phyloP scores from a whole-genome alignment of 768 basidiomycete species.

The Chiua virens region DNA sequence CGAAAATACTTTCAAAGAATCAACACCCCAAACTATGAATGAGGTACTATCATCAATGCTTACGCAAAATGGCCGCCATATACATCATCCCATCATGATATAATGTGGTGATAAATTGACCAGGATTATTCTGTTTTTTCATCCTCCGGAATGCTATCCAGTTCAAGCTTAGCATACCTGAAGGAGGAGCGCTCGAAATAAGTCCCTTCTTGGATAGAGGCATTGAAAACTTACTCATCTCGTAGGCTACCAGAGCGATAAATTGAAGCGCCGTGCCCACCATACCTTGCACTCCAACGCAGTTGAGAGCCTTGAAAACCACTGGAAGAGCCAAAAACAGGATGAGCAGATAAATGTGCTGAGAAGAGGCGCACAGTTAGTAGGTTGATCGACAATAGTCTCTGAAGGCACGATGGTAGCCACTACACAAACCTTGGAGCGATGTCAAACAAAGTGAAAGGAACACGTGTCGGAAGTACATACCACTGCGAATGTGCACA shows the following conservation, averaged over 20 bases:
- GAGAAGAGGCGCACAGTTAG: constrained; percentile 1
- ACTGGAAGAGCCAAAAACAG: background rate
- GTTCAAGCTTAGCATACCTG: constrained; percentile 19
- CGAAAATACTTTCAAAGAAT: constrained; percentile 13
- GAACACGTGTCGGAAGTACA: background rate
- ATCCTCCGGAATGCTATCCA: constrained; percentile 16
- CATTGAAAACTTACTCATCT: constrained; percentile 6
- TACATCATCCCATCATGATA: constrained; percentile 22
- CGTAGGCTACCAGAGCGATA: constrained; percentile 14
- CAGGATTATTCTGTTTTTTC: constrained; percentile 7
- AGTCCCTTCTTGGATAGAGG: background rate
- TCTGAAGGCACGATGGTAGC: constrained; percentile 6
- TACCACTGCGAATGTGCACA: constrained; percentile 9
- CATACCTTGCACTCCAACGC: constrained; percentile 3
- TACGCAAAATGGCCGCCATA: constrained; percentile 16
- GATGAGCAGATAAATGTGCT: background rate
- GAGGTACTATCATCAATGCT: background rate
- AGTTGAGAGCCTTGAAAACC: constrained; percentile 11
- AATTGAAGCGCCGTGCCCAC: constrained; percentile 9
- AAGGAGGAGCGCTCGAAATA: background rate
- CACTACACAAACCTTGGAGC: constrained; percentile 5
- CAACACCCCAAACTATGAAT: background rate
- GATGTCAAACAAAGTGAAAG: background rate
- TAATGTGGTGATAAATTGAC: constrained; percentile 9
- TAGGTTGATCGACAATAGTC: constrained; percentile 1